Conservation (phyloP, 768 basidiomycete genomes). For the Clavulina sp. region DNA sequence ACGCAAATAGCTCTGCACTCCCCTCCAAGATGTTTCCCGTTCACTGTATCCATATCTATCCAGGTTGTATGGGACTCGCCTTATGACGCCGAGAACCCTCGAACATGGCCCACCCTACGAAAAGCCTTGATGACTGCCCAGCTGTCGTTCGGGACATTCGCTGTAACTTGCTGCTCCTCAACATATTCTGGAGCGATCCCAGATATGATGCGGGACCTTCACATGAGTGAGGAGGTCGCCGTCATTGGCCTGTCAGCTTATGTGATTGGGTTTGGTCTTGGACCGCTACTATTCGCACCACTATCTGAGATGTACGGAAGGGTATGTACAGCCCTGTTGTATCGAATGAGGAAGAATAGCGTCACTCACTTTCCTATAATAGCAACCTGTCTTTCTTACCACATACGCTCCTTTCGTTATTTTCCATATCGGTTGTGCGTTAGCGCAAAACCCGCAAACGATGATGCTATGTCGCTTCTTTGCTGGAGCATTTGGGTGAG, state of each 20-base stretch:
- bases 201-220: slow-evolving; percentile 28
- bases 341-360: no score
- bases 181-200: slow-evolving; percentile 36
- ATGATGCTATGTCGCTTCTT: slow-evolving; percentile 24
- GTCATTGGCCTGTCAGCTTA: slow-evolving; percentile 44
- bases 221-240: slow-evolving; percentile 33
- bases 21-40: no score
- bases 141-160: slow-evolving; percentile 33
- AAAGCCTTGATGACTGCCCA: no score
- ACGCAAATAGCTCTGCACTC: no score
- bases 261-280: slow-evolving; percentile 44
- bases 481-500: slow-evolving; percentile 38
- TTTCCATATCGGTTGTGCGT: slow-evolving; percentile 10
- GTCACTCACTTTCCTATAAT: no score
- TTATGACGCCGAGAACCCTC: no score
- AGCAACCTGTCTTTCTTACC: background rate
- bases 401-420: background rate
- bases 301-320: slow-evolving; percentile 12
- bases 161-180: slow-evolving; percentile 42
- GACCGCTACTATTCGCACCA: slow-evolving; percentile 19
- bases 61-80: no score
- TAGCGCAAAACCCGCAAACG: slow-evolving; percentile 12
- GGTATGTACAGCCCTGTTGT: no score
- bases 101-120: no score
- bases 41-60: no score